These are phyloP conservation scores for Populus hybrid DNA, from an alignment of 441 rosid species.

Conservation along the genomic window DNA sequence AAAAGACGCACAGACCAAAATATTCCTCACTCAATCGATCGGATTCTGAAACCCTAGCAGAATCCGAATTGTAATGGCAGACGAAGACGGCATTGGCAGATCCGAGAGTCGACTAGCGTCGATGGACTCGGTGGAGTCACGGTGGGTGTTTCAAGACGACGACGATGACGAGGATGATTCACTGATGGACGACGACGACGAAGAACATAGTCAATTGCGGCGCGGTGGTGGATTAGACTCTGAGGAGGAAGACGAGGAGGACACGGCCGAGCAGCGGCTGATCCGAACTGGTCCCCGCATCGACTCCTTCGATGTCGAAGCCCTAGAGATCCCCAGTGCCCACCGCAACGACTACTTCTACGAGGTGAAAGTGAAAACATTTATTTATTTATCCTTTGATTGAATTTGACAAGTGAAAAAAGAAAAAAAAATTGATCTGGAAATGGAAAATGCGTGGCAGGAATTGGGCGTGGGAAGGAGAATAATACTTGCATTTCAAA, in stretches of 20 bases:
- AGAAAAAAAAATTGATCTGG: not conserved
- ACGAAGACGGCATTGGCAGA: slow-evolving; percentile 24
- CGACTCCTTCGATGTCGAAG: slow-evolving; percentile 96
- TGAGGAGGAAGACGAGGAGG: slow-evolving; percentile 65
- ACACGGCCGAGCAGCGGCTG: slow-evolving; percentile 63
- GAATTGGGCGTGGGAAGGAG: slow-evolving; percentile 70
- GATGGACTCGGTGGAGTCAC: slow-evolving; percentile 76
- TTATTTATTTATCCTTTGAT: not conserved
- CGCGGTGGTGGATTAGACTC: slow-evolving; percentile 52
- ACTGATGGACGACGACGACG: slow-evolving; percentile 48
- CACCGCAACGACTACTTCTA: slow-evolving; percentile 48
- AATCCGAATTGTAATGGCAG: slow-evolving; percentile 15
- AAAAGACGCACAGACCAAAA: not conserved
- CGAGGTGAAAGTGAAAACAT: slow-evolving; percentile 43
- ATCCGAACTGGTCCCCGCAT: slow-evolving; percentile 85
- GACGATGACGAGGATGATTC: slow-evolving; percentile 55
- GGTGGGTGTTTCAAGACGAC: slow-evolving; percentile 90
- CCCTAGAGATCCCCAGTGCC: slow-evolving; percentile 87
- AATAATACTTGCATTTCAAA: slow-evolving; percentile 78
- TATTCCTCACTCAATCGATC: not conserved
- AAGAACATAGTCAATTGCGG: slow-evolving; percentile 18
- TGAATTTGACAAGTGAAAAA: not conserved
- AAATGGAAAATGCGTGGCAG: slow-evolving; percentile 34
- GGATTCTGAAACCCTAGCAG: not conserved
- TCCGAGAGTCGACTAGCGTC: slow-evolving; percentile 56